Base-by-base conservation (phyloP, 192 early-diverging fungal species). In the Coemansia sp. region DNA sequence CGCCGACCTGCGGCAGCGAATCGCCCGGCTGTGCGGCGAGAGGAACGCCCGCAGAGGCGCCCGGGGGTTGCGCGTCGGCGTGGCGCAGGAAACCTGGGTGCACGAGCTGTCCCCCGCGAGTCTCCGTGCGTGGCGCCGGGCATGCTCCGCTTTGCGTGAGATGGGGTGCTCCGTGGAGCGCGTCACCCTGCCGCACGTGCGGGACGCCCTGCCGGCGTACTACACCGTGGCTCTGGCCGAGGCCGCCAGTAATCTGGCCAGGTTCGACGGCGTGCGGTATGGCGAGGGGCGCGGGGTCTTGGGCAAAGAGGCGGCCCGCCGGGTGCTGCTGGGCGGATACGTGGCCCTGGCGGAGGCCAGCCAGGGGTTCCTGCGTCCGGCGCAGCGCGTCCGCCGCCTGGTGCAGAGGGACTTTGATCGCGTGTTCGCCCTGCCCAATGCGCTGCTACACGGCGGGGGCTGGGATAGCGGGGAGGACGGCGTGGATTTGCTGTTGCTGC, bases 171-270 rank as follows among this genome's bases (percentile, higher is more conserved):
- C 73, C 0, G 80, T 94, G 10, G 75, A 87, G 0, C 74, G 83
- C 0, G 85, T 95, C 0, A 85, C 87, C 0, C 68, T 94, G 27
- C 89, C 89, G 3, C 80, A 84, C 60, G 92, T 86, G 0, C 66
- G 76, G 18, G 61, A 82, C 44, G 84, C 93, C 4, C 82, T 98
- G 19, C 83, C 91, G 9, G 84, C 89, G 4, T 98, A 98, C 69
- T 92, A 96, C 60, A 87, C 90, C 0, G 64, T 98, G 42, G 93
- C 89, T 6, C 81, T 87, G 21, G 93, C 95, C 6, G 95, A 98
- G 71, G 93, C 95, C 1, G 88, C 86, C 6, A 94, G 92, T 17
- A 98, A 98, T 62, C 66, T 98, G 44, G 86, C 93, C 44, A 80
- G 91, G 46, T 98, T 82, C 57, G 92, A 95, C 65, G 95, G 95